A percentile compares a stretch with the other conserved stretches of the same genome.
Evolutionary conservation across 1,284 basidiomycete genomes (phyloP).

Genomic region (Tranzscheliella williamsii): DNA sequence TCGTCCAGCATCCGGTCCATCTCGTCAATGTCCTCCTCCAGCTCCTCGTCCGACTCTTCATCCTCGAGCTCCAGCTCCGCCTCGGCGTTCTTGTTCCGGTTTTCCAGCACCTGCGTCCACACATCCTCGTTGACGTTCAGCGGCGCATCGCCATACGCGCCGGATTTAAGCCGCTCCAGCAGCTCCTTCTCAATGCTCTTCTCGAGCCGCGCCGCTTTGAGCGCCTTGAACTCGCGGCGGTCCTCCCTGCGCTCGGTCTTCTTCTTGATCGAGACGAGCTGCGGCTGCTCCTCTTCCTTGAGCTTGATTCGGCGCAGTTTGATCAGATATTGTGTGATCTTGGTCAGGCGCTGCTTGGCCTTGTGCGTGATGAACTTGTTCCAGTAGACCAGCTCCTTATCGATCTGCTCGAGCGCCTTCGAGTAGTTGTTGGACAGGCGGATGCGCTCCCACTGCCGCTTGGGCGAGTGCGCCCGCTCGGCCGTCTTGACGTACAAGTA

Average conservation of each 20-base stretch:
- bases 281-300: constrained; percentile 76
- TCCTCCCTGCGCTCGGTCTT: constrained; percentile 94
- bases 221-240: constrained; percentile 89
- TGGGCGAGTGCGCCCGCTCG: constrained; percentile 92
- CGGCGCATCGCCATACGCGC: constrained; percentile 96
- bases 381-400: constrained; percentile 94
- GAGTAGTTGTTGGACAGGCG: constrained; percentile 91
- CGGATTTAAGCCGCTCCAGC: constrained; percentile 88
- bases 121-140: constrained; percentile 98
- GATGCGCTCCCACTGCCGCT: constrained; percentile 95
- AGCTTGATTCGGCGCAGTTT: constrained; percentile 91
- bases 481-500: constrained; percentile 99
- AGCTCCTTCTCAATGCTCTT: constrained; percentile 94
- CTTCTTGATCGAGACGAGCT: constrained; percentile 92
- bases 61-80: constrained; percentile 49
- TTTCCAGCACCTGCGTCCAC: constrained; percentile 71
- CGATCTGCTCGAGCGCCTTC: constrained; percentile 78
- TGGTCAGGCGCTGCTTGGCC: constrained; percentile 97
- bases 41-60: constrained; percentile 55
- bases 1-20: constrained; percentile 52
- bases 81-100: constrained; percentile 19
- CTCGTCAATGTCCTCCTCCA: constrained; percentile 54
- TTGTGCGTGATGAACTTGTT: constrained; percentile 96
- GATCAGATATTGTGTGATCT: constrained; percentile 98
- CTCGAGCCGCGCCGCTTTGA: constrained; percentile 81